phyloP scores from a whole-genome alignment of 139 green algal genomes.

The Chlorella vulgaris region DNA sequence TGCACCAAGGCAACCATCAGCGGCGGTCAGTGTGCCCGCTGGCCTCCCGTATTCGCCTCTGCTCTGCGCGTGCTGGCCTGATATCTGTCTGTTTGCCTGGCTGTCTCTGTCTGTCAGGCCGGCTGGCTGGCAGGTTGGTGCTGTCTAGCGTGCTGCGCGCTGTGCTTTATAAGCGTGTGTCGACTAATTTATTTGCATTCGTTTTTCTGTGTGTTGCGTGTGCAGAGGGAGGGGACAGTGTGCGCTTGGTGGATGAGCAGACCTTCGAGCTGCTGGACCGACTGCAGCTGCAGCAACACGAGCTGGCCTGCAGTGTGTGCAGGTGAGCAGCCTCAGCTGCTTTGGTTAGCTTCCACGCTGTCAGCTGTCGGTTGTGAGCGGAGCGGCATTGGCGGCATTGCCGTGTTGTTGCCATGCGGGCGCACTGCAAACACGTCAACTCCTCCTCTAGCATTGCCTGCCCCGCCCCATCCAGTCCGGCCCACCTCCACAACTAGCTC shows the following conservation, averaged over 20 bases:
- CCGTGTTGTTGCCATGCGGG: too few relatives aligned
- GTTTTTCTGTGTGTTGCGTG: background rate
- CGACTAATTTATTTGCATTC: too few relatives aligned
- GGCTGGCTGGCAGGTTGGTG: background rate
- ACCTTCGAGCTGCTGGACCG: constrained; percentile 79
- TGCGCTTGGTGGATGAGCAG: constrained; percentile 79
- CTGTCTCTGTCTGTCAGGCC: too few relatives aligned
- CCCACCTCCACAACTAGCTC: too few relatives aligned
- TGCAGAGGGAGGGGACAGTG: constrained; percentile 33
- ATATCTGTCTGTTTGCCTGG: background rate
- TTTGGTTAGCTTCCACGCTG: background rate
- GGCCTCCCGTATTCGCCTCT: background rate
- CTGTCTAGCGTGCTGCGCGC: background rate
- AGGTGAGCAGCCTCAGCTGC: constrained; percentile 24
- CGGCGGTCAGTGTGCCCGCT: background rate
- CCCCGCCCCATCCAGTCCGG: too few relatives aligned
- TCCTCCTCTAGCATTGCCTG: too few relatives aligned
- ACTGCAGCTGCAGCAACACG: constrained; percentile 63
- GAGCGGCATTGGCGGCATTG: too few relatives aligned
- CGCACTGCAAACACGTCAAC: too few relatives aligned
- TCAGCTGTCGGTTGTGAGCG: background rate
- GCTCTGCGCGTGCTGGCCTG: background rate
- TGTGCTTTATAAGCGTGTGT: too few relatives aligned
- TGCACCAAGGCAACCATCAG: constrained; percentile 44
- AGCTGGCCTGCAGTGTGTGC: constrained; percentile 65